Conservation (phyloP, 495 filamentous ascomycete genomes). For the Aspergillus wentii region DNA sequence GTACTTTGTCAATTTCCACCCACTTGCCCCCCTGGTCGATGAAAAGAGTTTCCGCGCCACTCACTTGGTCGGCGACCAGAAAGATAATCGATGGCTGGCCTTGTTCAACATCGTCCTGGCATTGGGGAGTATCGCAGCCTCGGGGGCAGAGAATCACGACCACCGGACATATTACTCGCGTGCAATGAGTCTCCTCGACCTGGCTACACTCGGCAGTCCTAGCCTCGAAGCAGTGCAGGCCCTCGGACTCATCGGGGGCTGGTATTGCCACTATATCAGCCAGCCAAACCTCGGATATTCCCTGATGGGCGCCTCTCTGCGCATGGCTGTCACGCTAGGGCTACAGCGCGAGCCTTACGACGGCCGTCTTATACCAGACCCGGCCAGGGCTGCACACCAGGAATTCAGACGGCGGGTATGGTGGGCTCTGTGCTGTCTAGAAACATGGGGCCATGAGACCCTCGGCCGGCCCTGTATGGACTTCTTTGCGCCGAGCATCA, state of each 20-base stretch:
- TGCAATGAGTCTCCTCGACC: no score
- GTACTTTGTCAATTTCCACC: conserved; percentile 65
- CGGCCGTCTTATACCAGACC: not conserved
- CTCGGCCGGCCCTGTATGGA: conserved; percentile 63
- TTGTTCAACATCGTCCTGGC: conserved; percentile 72
- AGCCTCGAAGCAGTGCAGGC: conserved; percentile 63
- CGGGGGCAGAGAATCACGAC: no score
- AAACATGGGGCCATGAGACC: conserved; percentile 64
- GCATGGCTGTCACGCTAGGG: conserved; percentile 61
- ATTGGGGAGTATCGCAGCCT: conserved; percentile 65
- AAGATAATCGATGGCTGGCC: conserved; percentile 61
- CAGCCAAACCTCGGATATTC: conserved; percentile 59
- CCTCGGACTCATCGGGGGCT: conserved; percentile 59
- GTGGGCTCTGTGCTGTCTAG: conserved; percentile 67
- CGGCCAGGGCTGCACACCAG: conserved; percentile 3
- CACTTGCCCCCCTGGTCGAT: conserved; percentile 65
- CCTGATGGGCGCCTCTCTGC: conserved; percentile 49
- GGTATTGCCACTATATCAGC: conserved; percentile 69
- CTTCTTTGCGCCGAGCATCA: no score
- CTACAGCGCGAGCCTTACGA: conserved; percentile 55
- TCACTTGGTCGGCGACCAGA: conserved; percentile 47
- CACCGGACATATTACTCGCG: conserved; percentile 55
- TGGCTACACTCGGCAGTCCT: conserved; percentile 61
- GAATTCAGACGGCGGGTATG: conserved; percentile 60
- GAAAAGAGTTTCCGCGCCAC: conserved; percentile 58